Evolutionary conservation across 805 yeast genomes (phyloP), one percentile per base, ranked within the genome.

Genomic region (Danielia reshetovae): DNA sequence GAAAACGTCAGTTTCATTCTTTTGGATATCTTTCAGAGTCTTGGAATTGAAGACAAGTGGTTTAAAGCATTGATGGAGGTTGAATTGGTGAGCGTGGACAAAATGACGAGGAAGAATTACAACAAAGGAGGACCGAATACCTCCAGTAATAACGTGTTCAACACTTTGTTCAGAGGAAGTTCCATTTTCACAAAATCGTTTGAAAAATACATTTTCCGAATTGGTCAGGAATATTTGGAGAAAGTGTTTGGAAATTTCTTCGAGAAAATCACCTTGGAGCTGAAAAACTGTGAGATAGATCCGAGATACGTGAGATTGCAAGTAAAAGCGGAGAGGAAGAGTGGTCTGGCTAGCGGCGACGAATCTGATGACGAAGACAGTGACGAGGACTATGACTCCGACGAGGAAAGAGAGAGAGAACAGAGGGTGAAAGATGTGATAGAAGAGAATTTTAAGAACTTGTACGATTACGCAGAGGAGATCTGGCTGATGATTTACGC

Each of bases 151-250:
- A 73, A 74, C 43, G 57, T 77, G 3, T 72, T 75, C 43, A 80
- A 75, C 43, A 72, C 85, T 0, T 54, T 86, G 11, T 90, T 90
- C 51, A 70, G 98, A 46, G 96, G 96, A 0, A 84, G 86, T 37
- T 79, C 95, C 1, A 69, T 90, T 4, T 68, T 93, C 40, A 81
- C 96, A 0, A 85, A 85, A 53, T 72, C 95, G 0, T 55, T 89
- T 35, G 98, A 90, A 49, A 70, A 75, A 39, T 87, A 79, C 52
- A 80, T 84, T 53, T 69, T 81, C 26, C 65, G 90, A 49, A 68
- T 82, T 13, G 97, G 97, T 1, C 81, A 76, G 40, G 88, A 81
- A 40, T 86, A 85, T 51, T 55, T 93, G 22, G 83, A 81, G 38
- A 74, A 74, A 44, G 77, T 85, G 3, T 70, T 90, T 35, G 88